A percentile compares a stretch with the other conserved stretches of the same genome.
phyloP scores from a whole-genome alignment of 352 stramenopile genomes.

The Globisporangium polare region DNA sequence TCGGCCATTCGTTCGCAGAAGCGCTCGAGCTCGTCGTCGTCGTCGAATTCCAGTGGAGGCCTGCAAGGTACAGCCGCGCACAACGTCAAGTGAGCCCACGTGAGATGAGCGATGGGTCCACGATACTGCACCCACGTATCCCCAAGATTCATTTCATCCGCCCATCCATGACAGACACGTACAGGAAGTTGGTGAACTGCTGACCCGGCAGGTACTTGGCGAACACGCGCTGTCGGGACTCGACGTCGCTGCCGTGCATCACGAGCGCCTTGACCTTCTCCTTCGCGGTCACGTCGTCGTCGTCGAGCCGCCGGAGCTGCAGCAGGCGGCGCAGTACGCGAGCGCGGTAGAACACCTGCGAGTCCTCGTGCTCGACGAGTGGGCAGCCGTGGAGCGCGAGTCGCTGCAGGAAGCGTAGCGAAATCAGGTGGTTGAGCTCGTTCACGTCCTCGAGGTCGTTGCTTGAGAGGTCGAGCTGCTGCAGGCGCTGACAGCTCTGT shows the following conservation, averaged over 20 bases:
- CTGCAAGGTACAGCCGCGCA: slow-evolving; percentile 16
- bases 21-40: slow-evolving; percentile 32
- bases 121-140: background rate
- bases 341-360: slow-evolving; percentile 47
- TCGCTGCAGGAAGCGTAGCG: slow-evolving; percentile 35
- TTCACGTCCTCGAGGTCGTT: slow-evolving; percentile 53
- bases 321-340: slow-evolving; percentile 56
- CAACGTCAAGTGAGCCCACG: background rate
- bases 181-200: slow-evolving; percentile 70
- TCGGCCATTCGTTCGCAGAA: background rate
- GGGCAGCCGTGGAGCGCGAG: slow-evolving; percentile 46
- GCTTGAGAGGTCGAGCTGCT: slow-evolving; percentile 48
- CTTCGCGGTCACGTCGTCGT: slow-evolving; percentile 48
- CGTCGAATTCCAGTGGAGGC: slow-evolving; percentile 51
- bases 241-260: slow-evolving; percentile 70
- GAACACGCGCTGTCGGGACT: slow-evolving; percentile 50
- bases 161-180: slow-evolving; percentile 17
- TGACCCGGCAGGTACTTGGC: slow-evolving; percentile 43
- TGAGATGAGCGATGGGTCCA: slow-evolving; percentile 3
- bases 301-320: slow-evolving; percentile 54
- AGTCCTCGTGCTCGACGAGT: slow-evolving; percentile 30
- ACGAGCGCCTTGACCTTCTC: slow-evolving; percentile 74
- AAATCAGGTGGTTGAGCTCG: slow-evolving; percentile 53
- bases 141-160: background rate
- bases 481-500: slow-evolving; percentile 51